Evolutionary conservation across 2,329 filamentous ascomycete genomes (phyloP), one percentile per base, ranked within the genome.

Genomic region (Fusarium secorum): DNA sequence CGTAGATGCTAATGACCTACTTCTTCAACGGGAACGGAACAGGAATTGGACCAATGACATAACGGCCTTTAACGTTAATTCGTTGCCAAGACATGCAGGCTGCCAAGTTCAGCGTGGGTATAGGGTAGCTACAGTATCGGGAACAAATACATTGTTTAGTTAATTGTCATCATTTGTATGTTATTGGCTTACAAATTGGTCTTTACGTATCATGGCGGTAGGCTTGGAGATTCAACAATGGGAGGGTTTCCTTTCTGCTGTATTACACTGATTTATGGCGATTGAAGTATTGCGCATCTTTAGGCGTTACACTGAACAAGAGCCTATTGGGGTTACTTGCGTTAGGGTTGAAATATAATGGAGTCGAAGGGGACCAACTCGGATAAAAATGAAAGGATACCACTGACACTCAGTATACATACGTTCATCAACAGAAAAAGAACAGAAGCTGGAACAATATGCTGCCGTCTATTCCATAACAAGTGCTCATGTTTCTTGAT

Each of bases 71-170:
- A 1, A 38, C 5, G 30, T 35, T 22, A 11, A 24, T 26, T 33
- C 22, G 9, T 57, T 64, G 32, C 68, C 53, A 54, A 71, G 44
- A 56, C 30, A 46, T 42, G 68, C 53, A 71, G 32, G n/a, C 22
- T 20, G n/a, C 41, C 45, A 9, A 22, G 38, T 45, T 30, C 11
- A 41, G n/a, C 4, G 5, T 11, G 14, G n/a, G 51, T 71, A 28
- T 69, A 71, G 68, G 68, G 68, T 71, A 71, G 28, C 18, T 26
- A 4, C 5, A 8, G 18, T 13, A 5, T 26, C 17, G 38, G 30
- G 32, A 22, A 15, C 10, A 20, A 26, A 51, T 36, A 7, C 18
- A 11, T 36, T 35, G 18, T 51, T 30, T 36, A 10, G 13, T 51
- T 3, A 39, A 39, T 39, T 7, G 24, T 22, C 20, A 22, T n/a